Evolutionary conservation across 805 yeast species (phyloP).

Genomic region (Cyberlindnera sargentensis): DNA sequence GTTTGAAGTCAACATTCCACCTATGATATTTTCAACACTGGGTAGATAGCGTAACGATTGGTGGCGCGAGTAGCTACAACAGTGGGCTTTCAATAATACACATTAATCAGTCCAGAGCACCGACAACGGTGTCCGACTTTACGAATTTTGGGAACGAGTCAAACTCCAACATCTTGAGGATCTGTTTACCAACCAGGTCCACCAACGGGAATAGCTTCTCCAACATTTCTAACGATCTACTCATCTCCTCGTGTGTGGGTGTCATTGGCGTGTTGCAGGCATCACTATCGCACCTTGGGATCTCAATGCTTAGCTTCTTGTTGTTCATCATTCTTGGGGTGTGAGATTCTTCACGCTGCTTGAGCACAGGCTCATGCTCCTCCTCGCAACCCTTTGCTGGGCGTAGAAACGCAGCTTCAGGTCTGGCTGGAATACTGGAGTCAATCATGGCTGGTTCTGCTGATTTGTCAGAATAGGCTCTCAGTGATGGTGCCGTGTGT

Average conservation of each 20-base stretch:
- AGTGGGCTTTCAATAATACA: not conserved
- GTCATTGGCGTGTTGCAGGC: conserved; percentile 9
- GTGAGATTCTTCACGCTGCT: not conserved
- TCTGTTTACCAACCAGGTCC: conserved; percentile 40
- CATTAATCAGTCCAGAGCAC: conserved; percentile 17
- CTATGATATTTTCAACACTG: conserved; percentile 33
- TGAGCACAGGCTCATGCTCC: not conserved
- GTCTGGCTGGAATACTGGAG: too few relatives aligned
- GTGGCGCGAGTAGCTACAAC: too few relatives aligned
- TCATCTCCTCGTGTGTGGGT: conserved; percentile 29
- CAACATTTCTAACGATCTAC: conserved; percentile 30
- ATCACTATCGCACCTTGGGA: conserved; percentile 3
- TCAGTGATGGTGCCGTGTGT: conserved; percentile 31
- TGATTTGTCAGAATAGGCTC: conserved; percentile 8
- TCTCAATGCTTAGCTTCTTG: conserved; percentile 18
- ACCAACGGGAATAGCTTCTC: conserved; percentile 36
- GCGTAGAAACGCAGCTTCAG: too few relatives aligned
- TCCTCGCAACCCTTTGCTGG: too few relatives aligned
- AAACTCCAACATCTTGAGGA: conserved; percentile 55
- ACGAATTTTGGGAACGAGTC: conserved; percentile 73
- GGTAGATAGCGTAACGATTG: conserved; percentile 39
- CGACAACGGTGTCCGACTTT: conserved; percentile 31
- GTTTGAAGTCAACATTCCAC: conserved; percentile 47
- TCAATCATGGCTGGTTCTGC: not conserved
- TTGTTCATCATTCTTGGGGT: conserved; percentile 3